Base-by-base conservation (phyloP, 352 stramenopile species). In the Phytophthora crassamura region DNA sequence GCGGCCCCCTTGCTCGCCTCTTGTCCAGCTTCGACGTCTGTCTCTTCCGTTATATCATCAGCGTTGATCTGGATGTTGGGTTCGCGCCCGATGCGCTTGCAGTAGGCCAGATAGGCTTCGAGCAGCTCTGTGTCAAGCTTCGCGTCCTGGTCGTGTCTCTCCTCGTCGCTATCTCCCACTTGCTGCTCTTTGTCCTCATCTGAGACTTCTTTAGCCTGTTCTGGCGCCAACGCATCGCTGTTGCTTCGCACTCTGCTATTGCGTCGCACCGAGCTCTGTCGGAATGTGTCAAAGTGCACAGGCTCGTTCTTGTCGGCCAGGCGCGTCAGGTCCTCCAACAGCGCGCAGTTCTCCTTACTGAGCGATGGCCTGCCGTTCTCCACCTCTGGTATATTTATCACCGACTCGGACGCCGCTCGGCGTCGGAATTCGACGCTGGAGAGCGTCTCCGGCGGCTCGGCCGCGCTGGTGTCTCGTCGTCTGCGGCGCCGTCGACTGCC, bases 71-170 rank as follows among this genome's bases (percentile, higher is more conserved):
- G 83, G 69, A 99, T 90, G 51, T 83, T 77, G 9, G 80, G 79
- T 52, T 84, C 71, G 25, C 89, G 77, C 16, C 81, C 88, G 69
- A 98, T 90, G 41, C 95, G 89, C 54, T 86, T 93, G 54, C 98
- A 81, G 72, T 98, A 98, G 15, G 95, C 83, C 7, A 98, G 67
- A 74, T 97, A 97, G 35, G 96, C 95, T 70, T 99, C 94, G 30
- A 98, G 71, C 7, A 99, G 80, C 69, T 97, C 90, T 9, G 76
- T 89, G 72, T 98, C 98, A 7, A 90, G 84, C 71, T 91, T 97
- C 28, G 54, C 82, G 61, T 97, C 89, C 8, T 97, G 36, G 40
- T 86, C 75, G 25, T 98, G 63, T 11, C 69, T n/a, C 7, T 32
- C 25, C 4, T 41, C 47, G 66, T 86, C 28, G 83, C 75, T 49